phyloP scores from a whole-genome alignment of 163 green algal species.

The Picocystis sp. region DNA sequence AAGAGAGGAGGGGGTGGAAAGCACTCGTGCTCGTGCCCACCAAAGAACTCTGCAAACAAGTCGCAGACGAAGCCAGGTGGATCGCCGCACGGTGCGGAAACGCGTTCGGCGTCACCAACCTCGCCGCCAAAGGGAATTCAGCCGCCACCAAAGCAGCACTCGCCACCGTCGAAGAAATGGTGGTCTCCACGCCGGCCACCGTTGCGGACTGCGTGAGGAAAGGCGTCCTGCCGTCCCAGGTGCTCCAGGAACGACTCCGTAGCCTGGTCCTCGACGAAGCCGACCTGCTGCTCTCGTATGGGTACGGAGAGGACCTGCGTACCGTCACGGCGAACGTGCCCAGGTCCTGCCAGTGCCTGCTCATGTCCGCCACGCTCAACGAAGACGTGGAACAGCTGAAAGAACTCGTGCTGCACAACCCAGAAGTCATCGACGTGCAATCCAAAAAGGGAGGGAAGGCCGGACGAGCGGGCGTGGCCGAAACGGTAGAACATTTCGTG shows the following conservation, averaged over 20 bases:
- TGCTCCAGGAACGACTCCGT: conserved; percentile 20
- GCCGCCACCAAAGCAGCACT: conserved; percentile 2
- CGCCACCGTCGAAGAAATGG: conserved; percentile 31
- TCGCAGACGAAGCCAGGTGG: no score
- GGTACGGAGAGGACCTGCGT: conserved; percentile 74
- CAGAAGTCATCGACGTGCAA: conserved; percentile 53
- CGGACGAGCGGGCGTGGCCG: conserved; percentile 14
- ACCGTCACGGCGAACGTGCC: conserved; percentile 47
- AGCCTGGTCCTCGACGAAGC: conserved; percentile 85
- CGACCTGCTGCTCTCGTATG: conserved; percentile 80
- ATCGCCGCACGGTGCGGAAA: no score
- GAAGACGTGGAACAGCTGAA: conserved; percentile 65
- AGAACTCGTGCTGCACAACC: conserved; percentile 76
- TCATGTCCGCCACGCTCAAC: conserved; percentile 76
- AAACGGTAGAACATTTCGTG: conserved; percentile 24
- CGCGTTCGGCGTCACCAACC: no score
- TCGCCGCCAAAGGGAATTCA: neutral
- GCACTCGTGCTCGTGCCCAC: conserved; percentile 85
- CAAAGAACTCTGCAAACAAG: conserved; percentile 80
- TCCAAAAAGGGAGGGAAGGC: neutral
- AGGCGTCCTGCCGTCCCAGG: conserved; percentile 7
- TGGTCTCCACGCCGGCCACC: conserved; percentile 51
- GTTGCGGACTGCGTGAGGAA: conserved; percentile 17
- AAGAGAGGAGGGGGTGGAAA: conserved; percentile 35
- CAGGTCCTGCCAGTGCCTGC: conserved; percentile 65